Evolutionary conservation across 345 rosid species (phyloP).

Genomic region (Moringa oleifera): DNA sequence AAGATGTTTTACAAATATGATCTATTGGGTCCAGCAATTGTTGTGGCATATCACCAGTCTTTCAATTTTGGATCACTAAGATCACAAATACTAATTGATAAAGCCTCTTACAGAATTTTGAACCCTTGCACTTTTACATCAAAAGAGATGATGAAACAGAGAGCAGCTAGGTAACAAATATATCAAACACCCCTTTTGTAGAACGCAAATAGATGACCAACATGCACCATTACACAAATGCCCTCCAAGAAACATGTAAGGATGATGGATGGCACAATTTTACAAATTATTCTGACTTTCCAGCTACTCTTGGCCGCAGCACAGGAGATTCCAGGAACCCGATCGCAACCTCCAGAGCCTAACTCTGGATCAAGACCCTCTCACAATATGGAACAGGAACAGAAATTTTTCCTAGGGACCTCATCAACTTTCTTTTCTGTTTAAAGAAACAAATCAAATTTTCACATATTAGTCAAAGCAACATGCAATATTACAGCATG

Average conservation of each 20-base stretch:
- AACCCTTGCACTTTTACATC: slow-evolving; percentile 13
- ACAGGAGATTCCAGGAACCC: slow-evolving; percentile 11
- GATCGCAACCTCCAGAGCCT: slow-evolving; percentile 11
- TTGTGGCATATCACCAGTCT: too few relatives aligned
- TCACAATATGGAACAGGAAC: slow-evolving; percentile 75
- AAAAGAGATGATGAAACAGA: neutral
- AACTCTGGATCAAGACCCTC: slow-evolving; percentile 11
- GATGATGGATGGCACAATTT: slow-evolving; percentile 24
- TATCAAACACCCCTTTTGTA: slow-evolving; percentile 28
- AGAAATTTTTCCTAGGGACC: slow-evolving; percentile 41
- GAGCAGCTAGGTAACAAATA: slow-evolving; percentile 14
- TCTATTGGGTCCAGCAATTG: too few relatives aligned
- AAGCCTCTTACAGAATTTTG: neutral
- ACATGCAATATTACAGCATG: too few relatives aligned
- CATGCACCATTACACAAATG: slow-evolving; percentile 19
- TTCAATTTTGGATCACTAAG: too few relatives aligned
- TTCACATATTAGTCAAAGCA: neutral
- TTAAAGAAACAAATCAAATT: slow-evolving; percentile 8
- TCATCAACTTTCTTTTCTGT: slow-evolving; percentile 76
- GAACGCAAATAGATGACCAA: slow-evolving; percentile 13
- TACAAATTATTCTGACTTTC: slow-evolving; percentile 25
- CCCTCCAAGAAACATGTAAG: slow-evolving; percentile 20
- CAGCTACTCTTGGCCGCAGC: slow-evolving; percentile 20
- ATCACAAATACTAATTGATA: neutral
- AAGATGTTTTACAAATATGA: too few relatives aligned